Evolutionary conservation across 225 moss, liverwort and hornwort genomes (phyloP), one percentile per base, ranked within the genome.

Genomic region (Lunularia cruciata): DNA sequence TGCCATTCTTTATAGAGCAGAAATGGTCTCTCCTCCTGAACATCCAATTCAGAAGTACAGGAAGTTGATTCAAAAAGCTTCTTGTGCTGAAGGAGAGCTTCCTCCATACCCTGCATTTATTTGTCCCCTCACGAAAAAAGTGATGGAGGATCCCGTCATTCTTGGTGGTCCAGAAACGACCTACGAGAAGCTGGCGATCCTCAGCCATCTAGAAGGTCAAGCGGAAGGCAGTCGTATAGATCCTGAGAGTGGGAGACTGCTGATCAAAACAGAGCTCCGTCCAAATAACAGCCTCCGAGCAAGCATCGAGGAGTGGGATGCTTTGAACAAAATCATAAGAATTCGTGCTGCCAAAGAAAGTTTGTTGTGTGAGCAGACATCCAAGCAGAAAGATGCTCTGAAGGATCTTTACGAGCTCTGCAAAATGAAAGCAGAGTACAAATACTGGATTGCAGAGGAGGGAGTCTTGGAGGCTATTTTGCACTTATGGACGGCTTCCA

Each of bases 241-340:
- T 77, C 81, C 81, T 57, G 36, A 37, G 19, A 82, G 73, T 2
- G 61, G 72, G 14, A 63, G 74, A 71, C 57, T 70, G 69, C 70
- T 82, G 13, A 16, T 28, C 16, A 70, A 77, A 30, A 72, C 12
- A 49, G 73, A 54, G 57, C 46, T 82, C 30, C 73, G 82, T 48
- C 74, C 82, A 14, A 82, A 82, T 61, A 58, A 74, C 30, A 60
- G 73, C 38, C 33, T 82, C 22, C 70, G 82, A 66, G 68, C 70
- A 45, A 70, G 73, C 53, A 82, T 82, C 16, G 74, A 82, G 15
- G 82, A 82, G 53, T 82, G 82, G 82, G 70, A 73, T 69, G 82
- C 63, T 56, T 68, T 66, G 28, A 82, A 78, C 37, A 69, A 71
- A 35, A 77, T 73, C 51, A 74, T 74, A n/a, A 57, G 64, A 16